Evolutionary conservation across 768 basidiomycete genomes (phyloP).

Genomic region (Rhizopogon sp.): DNA sequence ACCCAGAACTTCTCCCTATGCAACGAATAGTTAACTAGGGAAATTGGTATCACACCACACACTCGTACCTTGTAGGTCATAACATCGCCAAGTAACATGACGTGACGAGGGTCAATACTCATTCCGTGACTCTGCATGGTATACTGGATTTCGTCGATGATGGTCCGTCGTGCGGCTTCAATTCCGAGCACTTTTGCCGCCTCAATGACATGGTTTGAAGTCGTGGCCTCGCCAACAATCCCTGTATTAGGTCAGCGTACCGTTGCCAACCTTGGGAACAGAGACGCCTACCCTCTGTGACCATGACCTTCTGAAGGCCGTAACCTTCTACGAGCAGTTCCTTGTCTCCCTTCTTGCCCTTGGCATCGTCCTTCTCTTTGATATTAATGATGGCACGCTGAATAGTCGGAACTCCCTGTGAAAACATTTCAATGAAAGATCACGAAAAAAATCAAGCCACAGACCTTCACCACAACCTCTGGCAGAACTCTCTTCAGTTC

Average conservation of each 20-base stretch:
- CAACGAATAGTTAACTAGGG: not conserved
- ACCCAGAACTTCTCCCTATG: slow-evolving; percentile 91
- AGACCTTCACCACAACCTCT: slow-evolving; percentile 86
- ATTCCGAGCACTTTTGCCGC: slow-evolving; percentile 95
- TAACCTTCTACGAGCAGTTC: slow-evolving; percentile 96
- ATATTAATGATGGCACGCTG: slow-evolving; percentile 95
- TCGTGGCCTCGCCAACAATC: slow-evolving; percentile 87
- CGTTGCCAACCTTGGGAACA: not conserved
- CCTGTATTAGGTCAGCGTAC: slow-evolving; percentile 41
- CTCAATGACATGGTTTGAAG: slow-evolving; percentile 97
- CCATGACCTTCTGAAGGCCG: slow-evolving; percentile 95
- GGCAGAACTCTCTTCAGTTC: slow-evolving; percentile 81
- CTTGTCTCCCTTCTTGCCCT: slow-evolving; percentile 83
- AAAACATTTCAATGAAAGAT: not conserved
- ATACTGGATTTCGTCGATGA: slow-evolving; percentile 95
- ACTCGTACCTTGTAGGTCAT: slow-evolving; percentile 89
- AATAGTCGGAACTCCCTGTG: slow-evolving; percentile 79
- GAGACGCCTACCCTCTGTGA: slow-evolving; percentile 70
- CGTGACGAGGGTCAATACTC: slow-evolving; percentile 97
- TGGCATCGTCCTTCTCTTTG: slow-evolving; percentile 78
- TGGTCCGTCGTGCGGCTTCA: slow-evolving; percentile 90
- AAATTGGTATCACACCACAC: slow-evolving; percentile 7
- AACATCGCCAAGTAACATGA: slow-evolving; percentile 97
- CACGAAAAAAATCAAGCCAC: not conserved
- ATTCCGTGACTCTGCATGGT: slow-evolving; percentile 98